phyloP scores from a whole-genome alignment of 768 basidiomycete species.

The Phanerodontia chrysosporium region DNA sequence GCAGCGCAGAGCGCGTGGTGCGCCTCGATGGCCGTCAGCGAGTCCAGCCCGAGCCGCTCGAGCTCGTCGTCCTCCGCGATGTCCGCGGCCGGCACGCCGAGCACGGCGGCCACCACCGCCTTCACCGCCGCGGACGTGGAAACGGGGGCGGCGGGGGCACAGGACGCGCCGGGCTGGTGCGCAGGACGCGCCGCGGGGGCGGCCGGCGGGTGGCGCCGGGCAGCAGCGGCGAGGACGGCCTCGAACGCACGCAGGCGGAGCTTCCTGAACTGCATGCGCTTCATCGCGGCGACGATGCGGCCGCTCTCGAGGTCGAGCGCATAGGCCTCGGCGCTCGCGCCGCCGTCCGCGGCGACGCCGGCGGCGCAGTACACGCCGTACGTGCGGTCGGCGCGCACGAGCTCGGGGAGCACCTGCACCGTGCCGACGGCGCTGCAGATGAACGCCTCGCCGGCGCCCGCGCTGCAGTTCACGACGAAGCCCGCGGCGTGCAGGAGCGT shows the following conservation, averaged over 20 bases:
- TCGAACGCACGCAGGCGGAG: constrained; percentile 45
- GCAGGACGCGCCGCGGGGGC: constrained; percentile 16
- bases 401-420: constrained; percentile 42
- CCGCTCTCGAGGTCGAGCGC: constrained; percentile 33
- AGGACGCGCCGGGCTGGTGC: background rate
- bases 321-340: constrained; percentile 46
- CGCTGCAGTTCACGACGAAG: constrained; percentile 61
- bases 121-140: too few species aligned
- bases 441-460: constrained; percentile 46
- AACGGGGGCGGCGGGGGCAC: too few species aligned
- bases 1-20: constrained; percentile 42
- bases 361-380: constrained; percentile 53
- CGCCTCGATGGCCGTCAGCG: constrained; percentile 60
- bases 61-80: constrained; percentile 46
- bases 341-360: constrained; percentile 34
- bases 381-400: constrained; percentile 35
- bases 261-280: constrained; percentile 55
- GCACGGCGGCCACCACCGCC: constrained; percentile 42
- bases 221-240: background rate
- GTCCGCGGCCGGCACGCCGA: constrained; percentile 31
- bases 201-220: background rate
- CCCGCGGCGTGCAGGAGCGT: constrained; percentile 67
- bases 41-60: constrained; percentile 56
- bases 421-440: constrained; percentile 57
- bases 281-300: constrained; percentile 50